Conservation (phyloP, 305 asterid species). For the Fraxinus dipetala region DNA sequence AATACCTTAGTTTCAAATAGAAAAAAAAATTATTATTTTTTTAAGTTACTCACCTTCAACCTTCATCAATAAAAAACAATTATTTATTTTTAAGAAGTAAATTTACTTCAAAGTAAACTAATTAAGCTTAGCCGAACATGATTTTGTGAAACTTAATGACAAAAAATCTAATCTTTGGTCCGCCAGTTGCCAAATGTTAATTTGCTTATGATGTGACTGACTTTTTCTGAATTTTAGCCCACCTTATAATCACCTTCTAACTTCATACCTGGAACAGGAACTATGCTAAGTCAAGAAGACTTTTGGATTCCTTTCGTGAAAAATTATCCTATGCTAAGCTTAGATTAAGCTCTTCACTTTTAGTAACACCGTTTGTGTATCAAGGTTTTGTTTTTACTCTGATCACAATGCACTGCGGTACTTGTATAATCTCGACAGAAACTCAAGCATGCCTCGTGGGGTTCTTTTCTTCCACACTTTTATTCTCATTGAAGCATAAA, state of each 20-base stretch:
- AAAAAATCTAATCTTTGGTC: background rate
- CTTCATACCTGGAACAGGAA: background rate
- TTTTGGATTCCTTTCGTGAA: background rate
- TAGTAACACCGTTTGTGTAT: background rate
- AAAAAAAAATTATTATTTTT: too few species aligned
- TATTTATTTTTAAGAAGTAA: background rate
- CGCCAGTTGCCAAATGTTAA: background rate
- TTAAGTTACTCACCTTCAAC: background rate
- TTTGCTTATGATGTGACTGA: background rate
- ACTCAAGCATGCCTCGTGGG: background rate
- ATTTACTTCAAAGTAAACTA: background rate
- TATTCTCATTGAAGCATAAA: background rate
- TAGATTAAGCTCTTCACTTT: background rate
- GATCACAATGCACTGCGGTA: background rate
- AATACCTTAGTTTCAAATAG: background rate
- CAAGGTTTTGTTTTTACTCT: background rate
- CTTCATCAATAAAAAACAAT: background rate
- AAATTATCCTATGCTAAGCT: background rate
- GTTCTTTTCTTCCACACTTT: background rate
- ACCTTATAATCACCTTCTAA: background rate
- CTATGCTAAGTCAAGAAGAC: background rate
- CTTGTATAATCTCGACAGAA: background rate
- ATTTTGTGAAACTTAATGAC: background rate
- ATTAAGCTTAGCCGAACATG: background rate
- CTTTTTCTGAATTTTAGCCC: background rate